Conservation (phyloP, 1,284 basidiomycete species). For the Cerioporus squamosus region DNA sequence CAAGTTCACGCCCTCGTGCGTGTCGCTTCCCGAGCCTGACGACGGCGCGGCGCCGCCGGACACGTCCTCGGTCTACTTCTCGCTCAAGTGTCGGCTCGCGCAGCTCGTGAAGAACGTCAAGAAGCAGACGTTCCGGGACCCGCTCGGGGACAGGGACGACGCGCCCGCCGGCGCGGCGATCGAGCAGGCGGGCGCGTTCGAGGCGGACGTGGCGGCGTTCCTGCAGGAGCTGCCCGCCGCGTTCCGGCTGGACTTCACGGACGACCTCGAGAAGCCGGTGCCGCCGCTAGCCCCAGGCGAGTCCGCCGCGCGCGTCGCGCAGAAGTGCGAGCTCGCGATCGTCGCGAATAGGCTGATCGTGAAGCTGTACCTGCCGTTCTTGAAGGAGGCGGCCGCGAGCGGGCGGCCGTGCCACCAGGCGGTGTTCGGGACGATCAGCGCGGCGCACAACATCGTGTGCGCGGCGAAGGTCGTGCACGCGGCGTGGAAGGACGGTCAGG, state of each 20-base stretch:
- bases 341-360: conserved; percentile 63
- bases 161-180: conserved; percentile 40
- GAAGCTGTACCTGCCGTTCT: conserved; percentile 69
- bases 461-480: conserved; percentile 49
- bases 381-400: conserved; percentile 41
- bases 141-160: conserved; percentile 33
- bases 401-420: conserved; percentile 48
- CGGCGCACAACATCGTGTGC: conserved; percentile 62
- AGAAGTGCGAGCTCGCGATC: conserved; percentile 62
- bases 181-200: conserved; percentile 61
- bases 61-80: conserved; percentile 45
- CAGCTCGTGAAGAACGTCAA: conserved; percentile 55
- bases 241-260: conserved; percentile 42
- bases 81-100: conserved; percentile 52
- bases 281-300: conserved; percentile 15
- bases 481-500: conserved; percentile 41
- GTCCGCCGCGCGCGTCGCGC: conserved; percentile 42
- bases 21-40: conserved; percentile 43
- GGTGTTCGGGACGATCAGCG: conserved; percentile 57
- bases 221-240: conserved; percentile 51
- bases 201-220: conserved; percentile 59
- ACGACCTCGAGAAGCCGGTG: conserved; percentile 31
- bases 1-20: conserved; percentile 50
- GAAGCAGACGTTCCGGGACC: conserved; percentile 46
- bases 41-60: conserved; percentile 25